Evolutionary conservation across 2,329 filamentous ascomycete genomes (phyloP).

Genomic region (Sphaerostilbella broomeana): DNA sequence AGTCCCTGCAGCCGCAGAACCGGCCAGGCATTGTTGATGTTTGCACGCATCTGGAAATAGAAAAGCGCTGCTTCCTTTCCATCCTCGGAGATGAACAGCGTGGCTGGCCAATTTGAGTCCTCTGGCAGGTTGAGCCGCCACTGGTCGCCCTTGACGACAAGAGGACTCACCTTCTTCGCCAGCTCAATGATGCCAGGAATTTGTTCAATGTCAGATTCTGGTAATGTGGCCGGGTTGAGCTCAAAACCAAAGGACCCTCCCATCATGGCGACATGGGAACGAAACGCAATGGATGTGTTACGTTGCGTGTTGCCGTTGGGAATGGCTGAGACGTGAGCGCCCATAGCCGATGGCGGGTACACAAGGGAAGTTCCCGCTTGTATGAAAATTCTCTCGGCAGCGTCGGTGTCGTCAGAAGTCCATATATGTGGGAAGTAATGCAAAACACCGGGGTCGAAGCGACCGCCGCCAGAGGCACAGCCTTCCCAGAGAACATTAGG

Average conservation of each 20-base stretch:
- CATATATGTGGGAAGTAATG: constrained; percentile 61
- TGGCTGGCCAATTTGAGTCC: constrained; percentile 55
- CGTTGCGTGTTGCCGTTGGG: constrained; percentile 53
- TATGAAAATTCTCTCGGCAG: constrained; percentile 52
- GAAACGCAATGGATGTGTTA: constrained; percentile 50
- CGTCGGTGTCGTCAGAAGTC: constrained; percentile 61
- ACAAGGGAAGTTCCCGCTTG: constrained; percentile 58
- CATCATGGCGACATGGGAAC: constrained; percentile 62
- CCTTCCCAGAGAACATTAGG: constrained; percentile 60
- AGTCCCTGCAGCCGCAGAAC: constrained; percentile 50
- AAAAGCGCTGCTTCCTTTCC: constrained; percentile 47
- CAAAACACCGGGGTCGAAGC: constrained; percentile 57
- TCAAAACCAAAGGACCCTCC: constrained; percentile 61
- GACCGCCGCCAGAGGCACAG: constrained; percentile 57
- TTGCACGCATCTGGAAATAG: constrained; percentile 50
- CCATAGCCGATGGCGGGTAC: constrained; percentile 58
- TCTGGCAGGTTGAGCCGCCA: constrained; percentile 54
- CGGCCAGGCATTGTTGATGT: constrained; percentile 45
- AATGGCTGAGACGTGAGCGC: constrained; percentile 56
- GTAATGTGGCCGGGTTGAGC: constrained; percentile 48
- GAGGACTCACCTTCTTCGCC: constrained; percentile 51
- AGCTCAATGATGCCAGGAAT: constrained; percentile 49
- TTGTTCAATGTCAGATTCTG: constrained; percentile 42
- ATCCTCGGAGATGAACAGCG: constrained; percentile 50
- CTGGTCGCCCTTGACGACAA: constrained; percentile 52